Evolutionary conservation across 73 alveolate genomes (phyloP), one percentile per base, ranked within the genome.

Genomic region (Uronychia binucleata): DNA sequence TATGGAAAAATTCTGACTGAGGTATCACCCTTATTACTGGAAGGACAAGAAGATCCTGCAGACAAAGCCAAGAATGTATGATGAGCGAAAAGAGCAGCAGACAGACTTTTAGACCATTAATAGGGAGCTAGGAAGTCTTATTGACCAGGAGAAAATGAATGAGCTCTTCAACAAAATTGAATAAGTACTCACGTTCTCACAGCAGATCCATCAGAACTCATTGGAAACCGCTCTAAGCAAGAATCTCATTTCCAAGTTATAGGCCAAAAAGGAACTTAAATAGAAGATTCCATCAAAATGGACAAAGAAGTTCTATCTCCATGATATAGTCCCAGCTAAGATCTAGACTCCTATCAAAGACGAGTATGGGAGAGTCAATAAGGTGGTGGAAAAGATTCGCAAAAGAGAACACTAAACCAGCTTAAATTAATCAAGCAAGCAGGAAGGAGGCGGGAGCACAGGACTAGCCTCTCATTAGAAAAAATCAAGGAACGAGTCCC

Each of bases 221-320:
- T 19, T 46, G n/a, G 67, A 46, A 19, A 11, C 5, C 5, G 5
- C n/a, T 46, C 67, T 46, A 46, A 46, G 67, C 19, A 46, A 46
- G 19, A 46, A 46, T 33, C 96, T 91, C 26, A 80, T 86, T 32
- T 46, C 67, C 67, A 90, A 86, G 80, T 35, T 33, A 33, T 34
- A 59, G 28, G 84, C 59, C n/a, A 80, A 78, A 77, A 86, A 85
- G 34, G 93, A 90, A 77, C 58, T 90, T 30, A 90, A 90, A 46
- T 81, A 90, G n/a, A 85, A 86, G 77, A 86, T 90, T 27, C 96
- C 96, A 28, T 86, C 35, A 83, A 67, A 87, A 58, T 90, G 96
- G 96, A 90, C 96, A 0, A 81, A 60, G 59, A 74, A 75, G 74
- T 90, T 90, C 60, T 78, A 90, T 60, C 80, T 33, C 46, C 85